Base-by-base conservation (phyloP, 2,329 filamentous ascomycete species). In the Colletotrichum chlorophyti region DNA sequence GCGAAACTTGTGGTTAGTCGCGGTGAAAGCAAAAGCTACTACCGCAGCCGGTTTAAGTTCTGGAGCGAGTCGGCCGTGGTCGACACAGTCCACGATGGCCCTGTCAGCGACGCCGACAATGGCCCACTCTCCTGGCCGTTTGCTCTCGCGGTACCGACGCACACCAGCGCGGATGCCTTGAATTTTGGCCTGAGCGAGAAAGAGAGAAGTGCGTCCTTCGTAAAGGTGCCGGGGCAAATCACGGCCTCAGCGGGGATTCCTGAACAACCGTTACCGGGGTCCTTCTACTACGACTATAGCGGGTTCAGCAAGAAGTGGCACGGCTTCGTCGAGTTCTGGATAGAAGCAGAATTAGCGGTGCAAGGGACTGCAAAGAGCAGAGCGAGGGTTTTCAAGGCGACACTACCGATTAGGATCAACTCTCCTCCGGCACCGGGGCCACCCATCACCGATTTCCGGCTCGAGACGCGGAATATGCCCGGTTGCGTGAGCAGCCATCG, bases 321-420 rank as follows among this genome's bases (percentile, higher is more conserved):
- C 17, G 58, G 61, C 4, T 71, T 65, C 9, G 70, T 74, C n/a
- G 72, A 78, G 40, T 77, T 77, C 37, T 68, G 64, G 10, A 55
- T 78, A 2, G 54, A 71, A 27, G 72, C 73, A 0, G 49, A 58
- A 62, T 2, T 31, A 76, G 2, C 47, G n/a, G 5, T 62, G 61
- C 34, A 60, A 26, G 47, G 27, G 1, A 21, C 10, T 2, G 38
- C 8, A 4, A 42, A 64, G 8, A 41, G n/a, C 1, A 8, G 41
- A n/a, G n/a, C n/a, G n/a, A n/a, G n/a, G 1, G 31, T 35, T 5
- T 21, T 26, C 1, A 29, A 57, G 4, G 72, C 65, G 1, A 60
- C 31, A 0, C 34, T 69, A 1, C 72, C 70, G 0, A 14, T 74
- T 8, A 59, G 12, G 3, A 17, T 73, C 2, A 38, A 52, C 6